Base-by-base conservation (phyloP, 1,139 yeast genomes). In the Nakaseomyces bracarensis region DNA sequence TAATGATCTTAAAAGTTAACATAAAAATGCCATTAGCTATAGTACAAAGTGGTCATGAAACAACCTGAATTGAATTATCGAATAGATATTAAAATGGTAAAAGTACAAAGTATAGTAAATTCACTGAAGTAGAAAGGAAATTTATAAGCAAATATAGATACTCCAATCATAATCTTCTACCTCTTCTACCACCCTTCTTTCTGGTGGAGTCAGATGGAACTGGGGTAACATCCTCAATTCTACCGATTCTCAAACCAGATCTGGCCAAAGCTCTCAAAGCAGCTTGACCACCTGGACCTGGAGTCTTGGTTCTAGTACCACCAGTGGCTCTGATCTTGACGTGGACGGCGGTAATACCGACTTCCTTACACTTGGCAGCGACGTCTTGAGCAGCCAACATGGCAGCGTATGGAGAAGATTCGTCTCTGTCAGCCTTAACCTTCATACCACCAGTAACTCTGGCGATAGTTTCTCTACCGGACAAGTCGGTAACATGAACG, bases 151-250 rank as follows among this genome's bases (percentile, higher is more conserved):
- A 18, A n/a, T 30, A 11, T 30, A 30, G 11, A 27, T 27, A 30
- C 11, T 18, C 26, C 25, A 33, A 33, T 80, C 79, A 89, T 77
- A 89, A 84, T 84, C 99, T 87, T 83, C 98, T 91, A 89, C 99
- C 99, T 83, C 99, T 89, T 82, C 98, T 93, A 85, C 99, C 99
- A 86, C 98, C 98, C 94, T 93, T 93, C 85, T 95, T 86, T 83
- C 99, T 93, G 74, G 98, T 93, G 67, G 97, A 89, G 76, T 93
- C 99, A 61, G 98, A 91, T 72, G 99, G 99, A 67, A 93, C 91
- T 73, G 98, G 98, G 64, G 99, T 93, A 61, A 93, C 98, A 73
- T 93, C 99, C 80, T 93, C 98, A 65, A 93, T 93, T 79, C 99
- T 89, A 68, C 99, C 99, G 63, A 93, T 91, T 82, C 95, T 87